These are phyloP conservation scores for Penicillium subrubescens DNA, from an alignment of 495 filamentous ascomycete species.

Conservation along the genomic window DNA sequence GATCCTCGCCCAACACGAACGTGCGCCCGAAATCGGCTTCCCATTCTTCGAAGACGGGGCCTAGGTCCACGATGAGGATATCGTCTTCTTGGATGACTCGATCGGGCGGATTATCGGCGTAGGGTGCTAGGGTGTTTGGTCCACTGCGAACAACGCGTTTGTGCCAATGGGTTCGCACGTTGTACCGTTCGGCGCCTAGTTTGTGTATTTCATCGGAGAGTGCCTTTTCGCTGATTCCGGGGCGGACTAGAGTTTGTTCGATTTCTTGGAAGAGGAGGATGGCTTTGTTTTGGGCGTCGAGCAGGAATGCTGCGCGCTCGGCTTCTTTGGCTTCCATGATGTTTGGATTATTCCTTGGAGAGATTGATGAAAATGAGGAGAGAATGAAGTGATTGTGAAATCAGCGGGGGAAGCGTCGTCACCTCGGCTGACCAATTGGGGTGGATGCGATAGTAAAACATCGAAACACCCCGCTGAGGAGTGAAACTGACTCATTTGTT, in stretches of 20 bases:
- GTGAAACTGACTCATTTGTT: not conserved
- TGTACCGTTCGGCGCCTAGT: constrained; percentile 45
- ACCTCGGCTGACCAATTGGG: not conserved
- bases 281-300: constrained; percentile 47
- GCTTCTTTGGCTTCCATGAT: not conserved
- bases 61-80: constrained; percentile 52
- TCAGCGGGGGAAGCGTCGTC: not conserved
- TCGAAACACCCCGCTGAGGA: not conserved
- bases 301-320: constrained; percentile 42
- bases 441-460: not conserved
- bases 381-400: not conserved
- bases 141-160: constrained; percentile 54
- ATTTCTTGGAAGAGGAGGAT: constrained; percentile 50
- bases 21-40: constrained; percentile 55
- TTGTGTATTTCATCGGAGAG: constrained; percentile 51
- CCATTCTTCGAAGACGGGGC: constrained; percentile 54
- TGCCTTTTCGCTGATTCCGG: constrained; percentile 49
- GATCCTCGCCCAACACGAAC: constrained; percentile 50
- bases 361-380: not conserved
- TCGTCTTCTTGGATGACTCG: constrained; percentile 49
- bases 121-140: constrained; percentile 49
- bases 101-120: constrained; percentile 50
- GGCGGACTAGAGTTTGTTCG: constrained; percentile 44
- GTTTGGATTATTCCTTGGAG: not conserved
- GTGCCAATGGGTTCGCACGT: constrained; percentile 52